Percentiles rank a stretch among this genome's conserved stretches.
phyloP scores from a whole-genome alignment of 257 asterid species.

The Nemophila menziesii region DNA sequence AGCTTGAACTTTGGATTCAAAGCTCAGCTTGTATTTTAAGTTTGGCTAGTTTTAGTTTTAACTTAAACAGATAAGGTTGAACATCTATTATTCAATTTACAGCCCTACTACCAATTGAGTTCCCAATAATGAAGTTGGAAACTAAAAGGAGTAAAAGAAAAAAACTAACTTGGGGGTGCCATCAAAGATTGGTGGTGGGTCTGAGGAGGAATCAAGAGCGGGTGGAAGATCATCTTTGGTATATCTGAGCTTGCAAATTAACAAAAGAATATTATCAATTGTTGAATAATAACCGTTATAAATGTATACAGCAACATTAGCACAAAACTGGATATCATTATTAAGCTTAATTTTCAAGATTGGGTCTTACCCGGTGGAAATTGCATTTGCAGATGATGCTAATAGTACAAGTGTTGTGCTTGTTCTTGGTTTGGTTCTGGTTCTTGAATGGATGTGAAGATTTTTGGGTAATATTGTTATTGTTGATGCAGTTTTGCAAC shows the following conservation, averaged over 20 bases:
- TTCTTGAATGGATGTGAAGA: slow-evolving; percentile 15
- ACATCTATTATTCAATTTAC: not conserved
- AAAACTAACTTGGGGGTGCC: slow-evolving; percentile 66
- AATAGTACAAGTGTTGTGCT: slow-evolving; percentile 10
- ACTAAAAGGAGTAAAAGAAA: not conserved
- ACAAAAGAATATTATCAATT: too few relatives aligned
- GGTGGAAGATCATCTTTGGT: slow-evolving; percentile 57
- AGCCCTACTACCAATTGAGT: not conserved
- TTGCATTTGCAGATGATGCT: too few relatives aligned
- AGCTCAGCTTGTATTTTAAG: too few relatives aligned
- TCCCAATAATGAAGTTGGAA: too few relatives aligned
- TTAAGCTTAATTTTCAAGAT: too few relatives aligned
- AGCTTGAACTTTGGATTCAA: not conserved
- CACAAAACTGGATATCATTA: too few relatives aligned
- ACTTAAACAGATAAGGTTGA: too few relatives aligned
- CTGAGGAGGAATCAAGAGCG: slow-evolving; percentile 71
- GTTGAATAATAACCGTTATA: too few relatives aligned
- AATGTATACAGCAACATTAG: too few relatives aligned
- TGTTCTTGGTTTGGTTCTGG: too few relatives aligned
- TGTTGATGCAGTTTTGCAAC: too few relatives aligned
- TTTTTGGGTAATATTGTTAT: slow-evolving; percentile 11
- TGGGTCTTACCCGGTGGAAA: slow-evolving; percentile 43
- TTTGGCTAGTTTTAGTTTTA: too few relatives aligned
- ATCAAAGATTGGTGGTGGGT: slow-evolving; percentile 72
- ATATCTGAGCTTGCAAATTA: slow-evolving; percentile 14